phyloP scores from a whole-genome alignment of 2,329 filamentous ascomycete species.

The Emmonsiellopsis sp. region DNA sequence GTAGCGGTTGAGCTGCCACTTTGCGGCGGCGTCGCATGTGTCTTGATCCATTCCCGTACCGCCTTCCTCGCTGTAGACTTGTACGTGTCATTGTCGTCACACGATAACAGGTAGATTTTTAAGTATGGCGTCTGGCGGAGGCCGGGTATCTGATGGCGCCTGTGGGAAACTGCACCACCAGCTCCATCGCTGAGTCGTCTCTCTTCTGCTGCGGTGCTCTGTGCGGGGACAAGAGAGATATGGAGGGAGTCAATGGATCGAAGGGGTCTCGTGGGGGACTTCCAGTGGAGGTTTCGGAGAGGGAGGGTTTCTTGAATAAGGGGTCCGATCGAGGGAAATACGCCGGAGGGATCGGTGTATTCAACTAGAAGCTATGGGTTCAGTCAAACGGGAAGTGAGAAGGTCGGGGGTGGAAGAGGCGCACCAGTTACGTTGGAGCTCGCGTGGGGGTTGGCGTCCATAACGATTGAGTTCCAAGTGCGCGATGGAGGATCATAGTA shows the following conservation, averaged over 20 bases:
- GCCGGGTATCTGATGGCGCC: constrained; percentile 91
- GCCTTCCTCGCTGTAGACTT: constrained; percentile 68
- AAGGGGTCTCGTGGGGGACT: constrained; percentile 81
- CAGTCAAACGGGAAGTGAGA: constrained; percentile 5
- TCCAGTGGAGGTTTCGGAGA: constrained; percentile 90
- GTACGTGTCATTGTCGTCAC: constrained; percentile 93
- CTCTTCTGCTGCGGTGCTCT: constrained; percentile 27
- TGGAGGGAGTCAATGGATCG: constrained; percentile 91
- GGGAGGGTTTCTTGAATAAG: constrained; percentile 72
- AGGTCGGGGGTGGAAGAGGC: constrained; percentile 8
- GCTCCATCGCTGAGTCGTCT: constrained; percentile 28
- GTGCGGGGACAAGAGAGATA: constrained; percentile 69
- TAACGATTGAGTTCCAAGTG: constrained; percentile 16
- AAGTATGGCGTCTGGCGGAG: constrained; percentile 87
- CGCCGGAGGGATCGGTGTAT: constrained; percentile 85
- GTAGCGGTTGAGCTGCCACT: constrained; percentile 41
- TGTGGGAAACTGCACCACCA: constrained; percentile 31
- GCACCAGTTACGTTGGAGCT: constrained; percentile 67
- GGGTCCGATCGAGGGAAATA: constrained; percentile 73
- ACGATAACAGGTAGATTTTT: constrained; percentile 79
- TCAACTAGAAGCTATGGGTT: constrained; percentile 54
- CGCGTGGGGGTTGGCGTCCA: constrained; percentile 36
- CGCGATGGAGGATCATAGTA: constrained; percentile 5
- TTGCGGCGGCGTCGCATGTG: constrained; percentile 53
- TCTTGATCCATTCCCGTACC: constrained; percentile 85